Conservation (phyloP, 2,329 filamentous ascomycete species). For the Ophiostoma ips region DNA sequence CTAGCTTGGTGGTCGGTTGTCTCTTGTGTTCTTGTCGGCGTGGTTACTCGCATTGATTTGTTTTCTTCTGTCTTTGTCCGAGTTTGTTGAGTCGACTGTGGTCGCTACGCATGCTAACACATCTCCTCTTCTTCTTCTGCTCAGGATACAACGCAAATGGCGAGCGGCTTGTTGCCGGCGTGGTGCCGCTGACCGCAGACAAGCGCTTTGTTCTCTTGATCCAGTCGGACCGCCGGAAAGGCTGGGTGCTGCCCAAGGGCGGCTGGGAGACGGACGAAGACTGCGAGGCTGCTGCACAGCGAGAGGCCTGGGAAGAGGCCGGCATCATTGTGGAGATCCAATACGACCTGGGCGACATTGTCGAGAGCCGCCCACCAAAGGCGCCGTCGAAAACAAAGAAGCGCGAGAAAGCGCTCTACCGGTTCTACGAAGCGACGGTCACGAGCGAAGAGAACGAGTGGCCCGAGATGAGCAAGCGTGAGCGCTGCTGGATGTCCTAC, state of each 20-base stretch:
- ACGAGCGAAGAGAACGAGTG: conserved; percentile 72
- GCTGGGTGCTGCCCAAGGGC: conserved; percentile 95
- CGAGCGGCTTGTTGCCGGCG: conserved; percentile 87
- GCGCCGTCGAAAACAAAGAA: conserved; percentile 38
- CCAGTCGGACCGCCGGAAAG: conserved; percentile 77
- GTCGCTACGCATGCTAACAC: no score
- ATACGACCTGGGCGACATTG: conserved; percentile 73
- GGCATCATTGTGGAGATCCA: conserved; percentile 78
- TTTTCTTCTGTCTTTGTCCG: no score
- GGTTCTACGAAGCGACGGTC: conserved; percentile 81
- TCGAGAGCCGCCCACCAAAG: conserved; percentile 72
- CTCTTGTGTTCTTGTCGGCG: no score
- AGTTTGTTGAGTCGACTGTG: no score
- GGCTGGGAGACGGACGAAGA: conserved; percentile 95
- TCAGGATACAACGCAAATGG: conserved; percentile 83
- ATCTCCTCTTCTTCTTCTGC: no score
- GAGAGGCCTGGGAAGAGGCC: conserved; percentile 97
- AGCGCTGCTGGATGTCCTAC: conserved; percentile 81
- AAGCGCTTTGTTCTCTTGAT: conserved; percentile 84
- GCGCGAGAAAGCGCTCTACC: conserved; percentile 50
- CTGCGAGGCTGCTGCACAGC: conserved; percentile 67
- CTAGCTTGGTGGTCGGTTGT: no score
- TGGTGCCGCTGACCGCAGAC: conserved; percentile 78
- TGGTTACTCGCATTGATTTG: no score
- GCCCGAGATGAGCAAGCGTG: conserved; percentile 89